Base-by-base conservation (phyloP, 495 filamentous ascomycete species). In the Penicillium lividum region DNA sequence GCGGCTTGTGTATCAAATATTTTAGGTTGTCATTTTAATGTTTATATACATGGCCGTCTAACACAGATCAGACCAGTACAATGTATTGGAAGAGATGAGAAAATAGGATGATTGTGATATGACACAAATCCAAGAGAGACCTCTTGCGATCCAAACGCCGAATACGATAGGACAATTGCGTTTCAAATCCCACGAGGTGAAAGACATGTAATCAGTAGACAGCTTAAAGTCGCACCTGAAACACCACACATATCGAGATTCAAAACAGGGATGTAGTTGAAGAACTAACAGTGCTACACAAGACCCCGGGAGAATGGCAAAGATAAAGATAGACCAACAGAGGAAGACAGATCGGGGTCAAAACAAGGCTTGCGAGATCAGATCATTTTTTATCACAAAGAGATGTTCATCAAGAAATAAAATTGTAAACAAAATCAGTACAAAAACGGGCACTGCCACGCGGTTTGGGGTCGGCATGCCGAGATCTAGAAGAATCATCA, bases 401-500 rank as follows among this genome's bases (percentile, higher is more conserved):
- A 38, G 56, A 69, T 67, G 57, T 59, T 52, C 63, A 54, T 51
- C 50, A 61, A 51, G 51, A 54, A 49, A 53, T 53, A 38, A 56
- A 45, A 58, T 53, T 43, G 56, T 53, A 43, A 57, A 53, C 46
- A 59, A 62, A 55, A 54, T 64, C 46, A 51, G 48, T 58, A 67
- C 43, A 61, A 31, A 59, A 65, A 67, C 34, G 7, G 34, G 38
- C 53, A 60, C 50, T 64, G 60, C 58, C 40, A 53, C 58, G 49
- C 61, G 55, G 54, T 45, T 63, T 55, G 47, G 43, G 42, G 57
- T 56, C 62, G 64, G 65, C 59, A 70, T 60, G 64, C 68, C 66
- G 60, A 57, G 53, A 64, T 68, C 68, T 66, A 67, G 67, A 69
- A 68, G 64, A 69, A 72, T 69, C 54, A 71, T 72, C 58, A 59